Conservation (phyloP, 1,284 basidiomycete genomes). For the Leccinum subrobustum region DNA sequence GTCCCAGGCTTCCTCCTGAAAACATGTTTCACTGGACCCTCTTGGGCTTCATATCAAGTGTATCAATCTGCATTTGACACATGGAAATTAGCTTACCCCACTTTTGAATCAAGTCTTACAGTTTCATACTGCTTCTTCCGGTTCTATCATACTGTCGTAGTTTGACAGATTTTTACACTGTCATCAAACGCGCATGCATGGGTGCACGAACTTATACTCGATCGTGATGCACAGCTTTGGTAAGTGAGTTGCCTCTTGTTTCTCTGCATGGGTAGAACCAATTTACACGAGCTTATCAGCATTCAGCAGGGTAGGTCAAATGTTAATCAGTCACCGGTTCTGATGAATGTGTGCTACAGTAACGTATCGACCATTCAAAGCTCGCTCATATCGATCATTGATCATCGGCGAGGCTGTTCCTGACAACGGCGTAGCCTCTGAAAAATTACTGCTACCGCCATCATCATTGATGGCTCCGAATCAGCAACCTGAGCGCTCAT, state of each 20-base stretch:
- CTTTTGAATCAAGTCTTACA: neutral
- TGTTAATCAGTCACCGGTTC: neutral
- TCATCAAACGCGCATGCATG: neutral
- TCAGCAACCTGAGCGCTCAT: neutral
- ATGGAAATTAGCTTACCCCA: neutral
- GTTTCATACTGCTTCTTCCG: neutral
- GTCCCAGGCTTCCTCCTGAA: neutral
- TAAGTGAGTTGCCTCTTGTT: neutral
- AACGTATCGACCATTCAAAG: neutral
- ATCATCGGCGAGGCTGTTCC: constrained; percentile 3
- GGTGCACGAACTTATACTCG: neutral
- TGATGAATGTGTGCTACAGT: neutral
- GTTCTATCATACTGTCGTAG: neutral
- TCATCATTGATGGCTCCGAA: neutral
- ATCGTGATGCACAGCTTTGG: neutral
- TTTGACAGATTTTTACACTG: neutral
- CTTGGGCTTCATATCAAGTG: neutral
- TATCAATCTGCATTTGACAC: neutral
- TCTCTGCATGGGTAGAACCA: neutral
- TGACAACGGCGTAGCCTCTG: neutral
- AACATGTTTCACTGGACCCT: neutral
- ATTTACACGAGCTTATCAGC: neutral
- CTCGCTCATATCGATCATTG: neutral
- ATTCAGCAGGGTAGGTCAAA: neutral
- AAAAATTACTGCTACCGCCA: neutral